Conservation (phyloP, 352 stramenopile genomes). For the Peronospora farinosa region DNA sequence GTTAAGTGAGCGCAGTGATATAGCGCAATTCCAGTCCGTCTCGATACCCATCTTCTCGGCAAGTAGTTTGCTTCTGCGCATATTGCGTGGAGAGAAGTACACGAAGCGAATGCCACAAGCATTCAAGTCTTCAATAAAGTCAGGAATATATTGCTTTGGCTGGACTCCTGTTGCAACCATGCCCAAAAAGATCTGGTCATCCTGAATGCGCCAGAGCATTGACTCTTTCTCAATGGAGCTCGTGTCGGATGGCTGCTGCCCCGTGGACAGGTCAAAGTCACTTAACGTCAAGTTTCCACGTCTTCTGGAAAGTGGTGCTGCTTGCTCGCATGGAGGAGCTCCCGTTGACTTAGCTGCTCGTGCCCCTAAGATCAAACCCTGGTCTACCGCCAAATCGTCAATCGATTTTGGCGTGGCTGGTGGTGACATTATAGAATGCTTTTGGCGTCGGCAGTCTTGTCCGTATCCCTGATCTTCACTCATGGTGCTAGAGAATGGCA, state of each 20-base stretch:
- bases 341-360: constrained; percentile 22
- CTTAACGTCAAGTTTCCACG: constrained; percentile 29
- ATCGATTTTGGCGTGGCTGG: constrained; percentile 26
- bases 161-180: constrained; percentile 94
- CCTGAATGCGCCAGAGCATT: constrained; percentile 80
- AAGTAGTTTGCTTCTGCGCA: constrained; percentile 94
- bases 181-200: constrained; percentile 96
- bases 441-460: constrained; percentile 13
- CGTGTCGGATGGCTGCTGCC: constrained; percentile 42
- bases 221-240: constrained; percentile 52
- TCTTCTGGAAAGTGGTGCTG: constrained; percentile 24
- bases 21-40: constrained; percentile 98
- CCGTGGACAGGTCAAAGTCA: constrained; percentile 49
- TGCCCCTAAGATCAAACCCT: constrained; percentile 8
- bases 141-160: constrained; percentile 91
- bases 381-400: constrained; percentile 21
- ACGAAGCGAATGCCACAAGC: constrained; percentile 95
- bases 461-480: constrained; percentile 27
- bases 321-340: constrained; percentile 19
- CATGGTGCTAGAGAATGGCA: constrained; percentile 31
- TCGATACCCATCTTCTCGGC: constrained; percentile 98
- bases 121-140: constrained; percentile 93
- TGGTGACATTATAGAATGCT: constrained; percentile 23
- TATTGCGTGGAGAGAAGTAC: constrained; percentile 99
- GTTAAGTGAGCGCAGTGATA: constrained; percentile 92